Evolutionary conservation across 2,329 filamentous ascomycete species (phyloP), one percentile per base, ranked within the genome.

Genomic region (Cladosporium sp.): DNA sequence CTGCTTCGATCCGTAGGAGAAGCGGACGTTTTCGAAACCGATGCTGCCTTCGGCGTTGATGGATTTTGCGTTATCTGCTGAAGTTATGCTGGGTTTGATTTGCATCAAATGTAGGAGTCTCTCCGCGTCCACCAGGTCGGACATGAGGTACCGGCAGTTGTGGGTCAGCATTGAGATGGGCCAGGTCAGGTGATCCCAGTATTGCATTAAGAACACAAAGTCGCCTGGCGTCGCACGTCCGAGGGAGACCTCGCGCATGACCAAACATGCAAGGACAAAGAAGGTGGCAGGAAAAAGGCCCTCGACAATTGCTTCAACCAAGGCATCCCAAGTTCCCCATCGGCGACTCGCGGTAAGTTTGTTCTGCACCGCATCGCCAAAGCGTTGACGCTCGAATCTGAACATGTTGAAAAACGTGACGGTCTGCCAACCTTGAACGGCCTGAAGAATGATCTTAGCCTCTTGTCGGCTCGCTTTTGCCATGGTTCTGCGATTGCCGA

Each of bases 131-230:
- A 86, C 78, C 20, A 88, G 67, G 9, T 48, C 41, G 79, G 45
- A 48, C 45, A 48, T 48, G 19, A 48, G 25, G 27, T 39, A 48
- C 4, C 36, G 36, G 38, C 45, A 48, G 29, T 48, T 75, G 16
- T 69, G 67, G 3, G 73, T 70, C 25, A 81, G 66, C 40, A 70
- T 69, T 18, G 70, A 69, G 50, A 77, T 74, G 22, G 73, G 74
- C 55, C 69, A 73, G 1, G 73, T 72, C 35, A 83, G 69, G 11
- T 71, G 69, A n/a, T 70, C 68, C 84, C 84, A 88, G 64, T 86
- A 87, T 29, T 78, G 75, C 13, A 84, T 70, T 20, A 88, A 66
- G 15, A 82, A 82, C 4, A 86, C 78, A 53, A 88, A 83, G 52
- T 76, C 77, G 35, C 82, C 82, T 22, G 36, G 36, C 2, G 45